Evolutionary conservation across 176 grass and related monocot species (phyloP).

Genomic region (Puccinellia tenuiflora): DNA sequence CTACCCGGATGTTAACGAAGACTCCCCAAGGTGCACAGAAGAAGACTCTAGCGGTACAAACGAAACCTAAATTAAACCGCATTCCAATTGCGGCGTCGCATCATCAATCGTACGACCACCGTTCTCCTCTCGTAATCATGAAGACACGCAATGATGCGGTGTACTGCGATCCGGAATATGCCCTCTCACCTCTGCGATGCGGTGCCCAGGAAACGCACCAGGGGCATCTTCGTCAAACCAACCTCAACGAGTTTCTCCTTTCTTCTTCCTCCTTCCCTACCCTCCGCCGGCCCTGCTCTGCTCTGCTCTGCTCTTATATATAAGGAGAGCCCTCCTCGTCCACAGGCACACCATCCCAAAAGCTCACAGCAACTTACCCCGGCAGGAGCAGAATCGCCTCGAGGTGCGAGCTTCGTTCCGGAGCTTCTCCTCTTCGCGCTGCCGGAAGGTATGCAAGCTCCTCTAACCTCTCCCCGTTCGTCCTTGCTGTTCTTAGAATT

Average conservation of each 20-base stretch:
- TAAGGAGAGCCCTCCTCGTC: background rate
- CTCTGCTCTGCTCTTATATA: background rate
- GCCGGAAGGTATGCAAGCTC: constrained; percentile 15
- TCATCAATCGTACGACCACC: background rate
- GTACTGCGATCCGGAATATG: constrained; percentile 16
- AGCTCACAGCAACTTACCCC: background rate
- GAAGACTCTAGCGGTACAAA: background rate
- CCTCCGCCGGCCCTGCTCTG: background rate
- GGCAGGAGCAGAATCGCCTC: background rate
- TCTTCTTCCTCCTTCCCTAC: background rate
- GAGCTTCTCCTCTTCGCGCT: background rate
- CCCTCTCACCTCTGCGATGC: constrained; percentile 24
- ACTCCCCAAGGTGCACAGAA: too few species aligned
- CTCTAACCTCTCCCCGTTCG: background rate
- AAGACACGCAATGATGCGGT: background rate
- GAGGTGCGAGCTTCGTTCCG: background rate
- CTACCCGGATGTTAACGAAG: too few species aligned
- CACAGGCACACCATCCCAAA: background rate
- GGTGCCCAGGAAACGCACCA: constrained; percentile 31
- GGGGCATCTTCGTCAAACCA: constrained; percentile 19
- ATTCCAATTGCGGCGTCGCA: background rate
- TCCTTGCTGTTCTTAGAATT: background rate
- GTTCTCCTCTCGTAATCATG: background rate
- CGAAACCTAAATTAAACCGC: background rate
- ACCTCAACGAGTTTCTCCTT: background rate